These are phyloP conservation scores for Fusarium protoensiforme DNA, from an alignment of 2,329 filamentous ascomycete genomes.

Conservation along the genomic window DNA sequence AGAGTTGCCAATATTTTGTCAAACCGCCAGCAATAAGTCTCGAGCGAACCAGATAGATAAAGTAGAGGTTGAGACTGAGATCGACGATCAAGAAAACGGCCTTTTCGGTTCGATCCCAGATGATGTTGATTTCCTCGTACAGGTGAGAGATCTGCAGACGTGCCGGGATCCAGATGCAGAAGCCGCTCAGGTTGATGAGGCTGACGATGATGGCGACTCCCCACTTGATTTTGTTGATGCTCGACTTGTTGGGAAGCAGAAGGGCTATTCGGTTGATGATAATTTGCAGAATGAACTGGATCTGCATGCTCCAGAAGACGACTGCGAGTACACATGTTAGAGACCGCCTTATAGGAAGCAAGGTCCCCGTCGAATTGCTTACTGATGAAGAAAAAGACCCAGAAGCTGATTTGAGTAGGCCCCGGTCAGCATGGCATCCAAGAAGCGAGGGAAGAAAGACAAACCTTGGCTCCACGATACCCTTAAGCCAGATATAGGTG, in stretches of 20 bases:
- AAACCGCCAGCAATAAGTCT: constrained; percentile 19
- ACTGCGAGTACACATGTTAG: constrained; percentile 8
- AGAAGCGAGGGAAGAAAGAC: neutral
- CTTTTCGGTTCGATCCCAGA: constrained; percentile 35
- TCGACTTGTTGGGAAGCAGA: constrained; percentile 15
- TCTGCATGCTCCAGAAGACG: constrained; percentile 31
- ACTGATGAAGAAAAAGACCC: constrained; percentile 35
- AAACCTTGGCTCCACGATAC: constrained; percentile 9
- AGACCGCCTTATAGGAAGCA: rapidly evolving
- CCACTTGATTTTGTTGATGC: constrained; percentile 24
- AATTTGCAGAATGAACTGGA: constrained; percentile 30
- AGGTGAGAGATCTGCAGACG: constrained; percentile 17
- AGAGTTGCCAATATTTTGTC: constrained; percentile 24
- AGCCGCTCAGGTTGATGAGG: constrained; percentile 29
- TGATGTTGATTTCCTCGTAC: constrained; percentile 28
- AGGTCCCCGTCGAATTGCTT: neutral
- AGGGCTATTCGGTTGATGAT: constrained; percentile 34
- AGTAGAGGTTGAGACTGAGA: constrained; percentile 27
- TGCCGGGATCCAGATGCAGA: constrained; percentile 31
- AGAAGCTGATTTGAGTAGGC: constrained; percentile 1
- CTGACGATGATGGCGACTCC: constrained; percentile 11
- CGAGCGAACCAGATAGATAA: constrained; percentile 28
- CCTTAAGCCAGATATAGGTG: constrained; percentile 24
- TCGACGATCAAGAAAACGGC: constrained; percentile 24
- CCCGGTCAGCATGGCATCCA: neutral